These are phyloP conservation scores for Jamesozyma gamospora DNA, from an alignment of 805 yeast genomes.

Conservation along the genomic window DNA sequence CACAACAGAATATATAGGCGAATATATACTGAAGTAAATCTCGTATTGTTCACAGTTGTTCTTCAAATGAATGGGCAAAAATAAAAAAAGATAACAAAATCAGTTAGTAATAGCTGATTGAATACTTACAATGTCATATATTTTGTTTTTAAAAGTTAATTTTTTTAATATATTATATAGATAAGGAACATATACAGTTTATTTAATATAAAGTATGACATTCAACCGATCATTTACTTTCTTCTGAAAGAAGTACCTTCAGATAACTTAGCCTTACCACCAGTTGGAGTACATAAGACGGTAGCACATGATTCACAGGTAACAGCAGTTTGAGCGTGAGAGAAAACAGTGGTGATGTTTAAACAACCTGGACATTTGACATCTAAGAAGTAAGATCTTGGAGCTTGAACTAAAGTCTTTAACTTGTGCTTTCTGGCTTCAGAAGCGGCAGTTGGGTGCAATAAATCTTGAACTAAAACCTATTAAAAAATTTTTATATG, in stretches of 20 bases:
- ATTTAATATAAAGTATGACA: slow-evolving; percentile 2
- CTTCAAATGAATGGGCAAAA: too few species aligned
- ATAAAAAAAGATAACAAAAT: too few species aligned
- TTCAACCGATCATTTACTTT: slow-evolving; percentile 50
- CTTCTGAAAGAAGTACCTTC: slow-evolving; percentile 99
- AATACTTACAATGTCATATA: too few species aligned
- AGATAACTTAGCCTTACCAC: slow-evolving; percentile 99
- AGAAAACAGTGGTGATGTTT: slow-evolving; percentile 97
- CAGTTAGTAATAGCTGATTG: too few species aligned
- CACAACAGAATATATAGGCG: not conserved
- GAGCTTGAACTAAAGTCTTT: slow-evolving; percentile 93
- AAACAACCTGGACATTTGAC: slow-evolving; percentile 99
- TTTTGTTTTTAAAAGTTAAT: slow-evolving; percentile 1
- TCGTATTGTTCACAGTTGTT: too few species aligned
- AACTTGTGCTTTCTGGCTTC: slow-evolving; percentile 97
- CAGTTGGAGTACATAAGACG: slow-evolving; percentile 97
- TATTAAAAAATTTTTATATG: slow-evolving; percentile 15
- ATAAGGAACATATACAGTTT: slow-evolving; percentile 9
- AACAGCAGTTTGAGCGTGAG: slow-evolving; percentile 99
- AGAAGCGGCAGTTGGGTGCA: slow-evolving; percentile 94
- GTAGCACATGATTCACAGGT: slow-evolving; percentile 98
- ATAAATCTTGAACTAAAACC: slow-evolving; percentile 99
- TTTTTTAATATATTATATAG: slow-evolving; percentile 5
- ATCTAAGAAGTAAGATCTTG: slow-evolving; percentile 99
- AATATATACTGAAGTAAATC: not conserved